Evolutionary conservation across 1,139 yeast genomes (phyloP).

Genomic region (Suhomyces yuchorum): DNA sequence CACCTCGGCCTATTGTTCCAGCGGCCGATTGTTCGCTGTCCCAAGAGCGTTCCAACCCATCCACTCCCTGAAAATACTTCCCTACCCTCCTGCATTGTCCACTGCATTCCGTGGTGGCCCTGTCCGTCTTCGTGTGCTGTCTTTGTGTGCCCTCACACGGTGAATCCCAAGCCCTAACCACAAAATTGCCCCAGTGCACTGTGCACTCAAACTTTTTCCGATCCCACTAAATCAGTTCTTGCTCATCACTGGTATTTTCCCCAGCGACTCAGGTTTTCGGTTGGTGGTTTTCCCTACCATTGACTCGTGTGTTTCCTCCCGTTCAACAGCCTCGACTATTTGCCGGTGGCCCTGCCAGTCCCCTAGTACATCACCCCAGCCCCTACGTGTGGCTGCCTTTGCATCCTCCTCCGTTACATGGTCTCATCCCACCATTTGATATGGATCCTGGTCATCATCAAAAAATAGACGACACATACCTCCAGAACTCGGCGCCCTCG

Average conservation of each 20-base stretch:
- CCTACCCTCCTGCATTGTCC: not conserved
- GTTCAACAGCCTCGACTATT: not conserved
- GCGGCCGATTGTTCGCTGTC: not conserved
- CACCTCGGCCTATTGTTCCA: constrained; percentile 1
- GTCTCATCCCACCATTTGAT: constrained; percentile 1
- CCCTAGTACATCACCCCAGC: not conserved
- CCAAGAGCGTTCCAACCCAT: not conserved
- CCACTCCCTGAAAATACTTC: not conserved
- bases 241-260: constrained; percentile 10
- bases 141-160: not conserved
- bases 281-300: not conserved
- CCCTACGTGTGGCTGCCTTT: not conserved
- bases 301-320: not conserved
- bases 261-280: not conserved
- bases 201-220: constrained; percentile 9
- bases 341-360: not conserved
- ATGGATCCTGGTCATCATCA: constrained; percentile 15
- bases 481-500: constrained; percentile 6
- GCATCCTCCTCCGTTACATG: constrained; percentile 1
- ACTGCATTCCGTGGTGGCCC: not conserved
- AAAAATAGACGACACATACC: constrained; percentile 16
- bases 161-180: constrained; percentile 6
- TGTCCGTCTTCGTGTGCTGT: not conserved
- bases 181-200: constrained; percentile 5
- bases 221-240: constrained; percentile 8